These are phyloP conservation scores for Macrolepiota albuminosa DNA, from an alignment of 768 basidiomycete genomes.

Conservation along the genomic window DNA sequence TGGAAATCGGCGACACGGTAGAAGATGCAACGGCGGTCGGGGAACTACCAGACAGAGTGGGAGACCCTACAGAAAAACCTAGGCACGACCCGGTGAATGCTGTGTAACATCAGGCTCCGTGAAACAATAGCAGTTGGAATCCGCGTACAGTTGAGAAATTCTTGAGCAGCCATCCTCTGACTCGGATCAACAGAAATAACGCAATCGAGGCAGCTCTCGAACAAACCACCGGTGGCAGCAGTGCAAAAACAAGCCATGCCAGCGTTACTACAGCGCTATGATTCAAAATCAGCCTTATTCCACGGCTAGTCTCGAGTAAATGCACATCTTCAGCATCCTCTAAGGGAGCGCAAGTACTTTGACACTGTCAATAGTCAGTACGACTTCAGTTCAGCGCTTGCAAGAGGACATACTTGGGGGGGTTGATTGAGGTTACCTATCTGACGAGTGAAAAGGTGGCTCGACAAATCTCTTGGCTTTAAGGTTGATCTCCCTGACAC, in stretches of 20 bases:
- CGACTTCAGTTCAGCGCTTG: background rate
- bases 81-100: background rate
- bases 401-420: background rate
- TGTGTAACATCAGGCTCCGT: background rate
- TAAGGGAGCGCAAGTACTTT: conserved; percentile 1
- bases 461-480: background rate
- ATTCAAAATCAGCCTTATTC: background rate
- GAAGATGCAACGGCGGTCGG: background rate
- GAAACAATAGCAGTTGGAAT: background rate
- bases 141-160: conserved; percentile 22
- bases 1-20: background rate
- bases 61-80: background rate
- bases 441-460: conserved; percentile 3
- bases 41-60: background rate
- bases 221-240: conserved; percentile 13
- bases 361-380: conserved; percentile 17
- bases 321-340: background rate
- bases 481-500: conserved; percentile 2
- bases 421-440: conserved; percentile 3
- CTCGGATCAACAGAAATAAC: conserved; percentile 15
- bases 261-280: conserved; percentile 20
- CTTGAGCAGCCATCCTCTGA: conserved; percentile 14
- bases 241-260: conserved; percentile 21
- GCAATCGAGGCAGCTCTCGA: conserved; percentile 30
- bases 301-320: background rate